Conservation (phyloP, 2,329 filamentous ascomycete species). For the Nemania serpens region DNA sequence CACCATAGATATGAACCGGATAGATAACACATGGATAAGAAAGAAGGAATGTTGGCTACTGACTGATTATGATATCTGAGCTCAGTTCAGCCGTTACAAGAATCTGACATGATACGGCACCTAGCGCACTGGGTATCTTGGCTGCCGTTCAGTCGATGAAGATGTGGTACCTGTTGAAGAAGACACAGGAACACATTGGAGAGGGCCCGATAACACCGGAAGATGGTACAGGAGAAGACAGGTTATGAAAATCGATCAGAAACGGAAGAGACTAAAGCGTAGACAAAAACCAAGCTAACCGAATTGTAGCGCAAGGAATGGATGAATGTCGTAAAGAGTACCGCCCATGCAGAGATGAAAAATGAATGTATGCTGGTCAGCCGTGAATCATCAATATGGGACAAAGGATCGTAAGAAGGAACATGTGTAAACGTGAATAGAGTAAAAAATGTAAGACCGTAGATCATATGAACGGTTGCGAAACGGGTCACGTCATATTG, state of each 20-base stretch:
- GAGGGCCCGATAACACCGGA: constrained; percentile 6
- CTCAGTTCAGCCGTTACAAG: constrained; percentile 31
- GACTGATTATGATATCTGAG: constrained; percentile 29
- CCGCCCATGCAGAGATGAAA: constrained; percentile 26
- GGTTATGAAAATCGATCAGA: background rate
- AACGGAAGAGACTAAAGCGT: background rate
- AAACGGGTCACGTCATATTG: background rate
- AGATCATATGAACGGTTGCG: constrained; percentile 18
- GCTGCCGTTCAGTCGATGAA: constrained; percentile 33
- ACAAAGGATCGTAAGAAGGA: constrained; percentile 23
- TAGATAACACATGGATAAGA: constrained; percentile 22
- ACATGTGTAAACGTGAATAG: constrained; percentile 10
- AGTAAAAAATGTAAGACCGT: constrained; percentile 14
- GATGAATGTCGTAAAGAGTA: background rate
- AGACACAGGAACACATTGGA: constrained; percentile 3
- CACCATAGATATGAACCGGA: constrained; percentile 6
- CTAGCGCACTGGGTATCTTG: constrained; percentile 42
- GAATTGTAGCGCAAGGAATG: too few relatives aligned
- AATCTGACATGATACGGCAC: constrained; percentile 32
- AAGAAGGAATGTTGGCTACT: constrained; percentile 1
- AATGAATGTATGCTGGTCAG: constrained; percentile 34
- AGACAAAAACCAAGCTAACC: background rate
- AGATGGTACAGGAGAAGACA: constrained; percentile 11
- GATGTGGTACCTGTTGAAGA: background rate
- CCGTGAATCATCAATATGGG: constrained; percentile 39